Evolutionary conservation across 805 yeast species (phyloP).

Genomic region (Yarrowia keelungensis): DNA sequence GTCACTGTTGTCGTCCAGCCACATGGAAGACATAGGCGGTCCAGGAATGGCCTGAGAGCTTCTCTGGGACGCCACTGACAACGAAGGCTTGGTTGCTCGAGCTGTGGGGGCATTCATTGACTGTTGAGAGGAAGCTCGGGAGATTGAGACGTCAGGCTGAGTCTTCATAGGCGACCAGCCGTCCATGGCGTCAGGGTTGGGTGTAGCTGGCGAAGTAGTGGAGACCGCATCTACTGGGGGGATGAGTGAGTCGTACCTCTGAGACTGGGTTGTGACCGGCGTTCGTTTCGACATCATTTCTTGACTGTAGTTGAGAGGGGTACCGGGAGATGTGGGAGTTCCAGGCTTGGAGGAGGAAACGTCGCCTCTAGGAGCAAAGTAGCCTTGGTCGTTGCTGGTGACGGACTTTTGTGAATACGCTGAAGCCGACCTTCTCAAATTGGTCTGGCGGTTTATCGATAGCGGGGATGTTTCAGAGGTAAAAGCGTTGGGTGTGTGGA

Average conservation of each 20-base stretch:
- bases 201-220: background rate
- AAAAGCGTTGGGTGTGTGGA: conserved; percentile 29
- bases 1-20: conserved; percentile 30
- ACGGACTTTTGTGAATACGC: conserved; percentile 7
- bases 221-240: conserved; percentile 10
- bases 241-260: conserved; percentile 30
- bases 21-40: conserved; percentile 27
- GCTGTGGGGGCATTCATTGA: background rate
- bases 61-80: background rate
- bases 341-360: conserved; percentile 21
- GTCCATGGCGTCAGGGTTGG: conserved; percentile 4
- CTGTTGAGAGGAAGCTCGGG: conserved; percentile 4
- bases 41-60: conserved; percentile 16
- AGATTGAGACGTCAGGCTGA: conserved; percentile 14
- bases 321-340: conserved; percentile 17
- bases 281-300: conserved; percentile 27
- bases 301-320: conserved; percentile 31
- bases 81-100: background rate
- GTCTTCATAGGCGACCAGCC: conserved; percentile 19
- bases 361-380: conserved; percentile 20
- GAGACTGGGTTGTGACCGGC: conserved; percentile 4
- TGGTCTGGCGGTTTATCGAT: conserved; percentile 27
- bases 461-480: conserved; percentile 31
- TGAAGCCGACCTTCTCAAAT: conserved; percentile 19
- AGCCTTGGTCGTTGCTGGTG: conserved; percentile 23